Base-by-base conservation (phyloP, 2,329 filamentous ascomycete species). In the Beauveria asiatica region DNA sequence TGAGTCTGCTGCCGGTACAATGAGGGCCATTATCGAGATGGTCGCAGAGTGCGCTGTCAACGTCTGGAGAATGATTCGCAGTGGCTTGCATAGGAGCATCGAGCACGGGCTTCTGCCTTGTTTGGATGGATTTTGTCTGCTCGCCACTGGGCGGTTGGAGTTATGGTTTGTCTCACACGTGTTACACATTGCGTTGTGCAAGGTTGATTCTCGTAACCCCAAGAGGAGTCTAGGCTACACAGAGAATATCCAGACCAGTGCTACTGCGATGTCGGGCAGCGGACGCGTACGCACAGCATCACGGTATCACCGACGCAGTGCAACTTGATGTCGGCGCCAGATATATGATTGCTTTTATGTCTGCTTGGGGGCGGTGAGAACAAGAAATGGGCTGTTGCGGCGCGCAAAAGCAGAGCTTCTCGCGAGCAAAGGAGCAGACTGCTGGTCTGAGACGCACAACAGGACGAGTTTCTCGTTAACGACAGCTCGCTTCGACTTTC, bases 311-410 rank as follows among this genome's bases (percentile, higher is more conserved):
- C 27, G 25, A 59, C 17, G 48, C 42, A 16, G 57, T 48, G 41
- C 57, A 41, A 59, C 49, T n/a, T 9, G n/a, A 44, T 45, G 39
- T 46, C 44, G 45, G 42, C 44, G 57, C 49, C 45, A 48, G 42
- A 19, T 53, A 41, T 59, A 42, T 54, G 49, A 54, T 59, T 53
- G n/a, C 27, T 30, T 13, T 48, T 41, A 10, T 51, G 33, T 53
- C 41, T 46, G 39, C 39, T 59, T 53, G 50, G 57, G 57, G 57
- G 57, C 57, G 57, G 57, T 59, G 57, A 25, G 39, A 19, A 16
- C 8, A n/a, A 41, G 25, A 16, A 42, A 41, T 54, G 33, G 27
- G 33, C 17, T 48, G 50, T 8, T 52, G 57, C 49, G 41, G 46
- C 42, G 33, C 3, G 21, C 16, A 50, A 48, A 33, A 23, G 17